phyloP scores from a whole-genome alignment of 2,329 filamentous ascomycete species.

The Cladosporium phlei region DNA sequence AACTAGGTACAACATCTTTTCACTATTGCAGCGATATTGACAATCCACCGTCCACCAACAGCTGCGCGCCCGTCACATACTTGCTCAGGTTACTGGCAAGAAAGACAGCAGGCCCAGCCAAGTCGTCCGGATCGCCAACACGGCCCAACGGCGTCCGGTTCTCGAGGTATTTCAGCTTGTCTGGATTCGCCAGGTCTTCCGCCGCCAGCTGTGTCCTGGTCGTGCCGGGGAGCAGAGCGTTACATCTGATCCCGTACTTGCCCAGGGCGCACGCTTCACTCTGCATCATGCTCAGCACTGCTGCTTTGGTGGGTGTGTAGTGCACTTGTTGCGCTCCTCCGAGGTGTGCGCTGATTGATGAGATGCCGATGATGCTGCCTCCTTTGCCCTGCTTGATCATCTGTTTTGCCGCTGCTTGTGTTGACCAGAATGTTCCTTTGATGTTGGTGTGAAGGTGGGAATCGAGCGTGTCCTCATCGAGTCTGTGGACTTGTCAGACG shows the following conservation, averaged over 20 bases:
- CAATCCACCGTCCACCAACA: constrained; percentile 80
- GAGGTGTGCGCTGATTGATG: constrained; percentile 68
- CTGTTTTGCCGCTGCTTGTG: constrained; percentile 77
- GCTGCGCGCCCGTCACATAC: constrained; percentile 76
- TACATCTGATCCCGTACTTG: constrained; percentile 70
- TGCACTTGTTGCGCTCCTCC: constrained; percentile 76
- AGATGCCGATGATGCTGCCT: constrained; percentile 74
- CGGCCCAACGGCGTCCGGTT: constrained; percentile 72
- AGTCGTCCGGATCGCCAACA: constrained; percentile 64
- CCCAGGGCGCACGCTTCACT: constrained; percentile 75
- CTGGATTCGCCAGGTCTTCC: constrained; percentile 66
- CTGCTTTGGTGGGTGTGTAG: constrained; percentile 86
- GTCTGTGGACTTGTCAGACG: background rate
- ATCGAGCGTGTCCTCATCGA: constrained; percentile 5
- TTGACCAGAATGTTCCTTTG: constrained; percentile 79
- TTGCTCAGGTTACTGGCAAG: constrained; percentile 73
- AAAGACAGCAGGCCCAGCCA: constrained; percentile 81
- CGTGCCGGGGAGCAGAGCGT: constrained; percentile 76
- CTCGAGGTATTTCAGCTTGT: constrained; percentile 74
- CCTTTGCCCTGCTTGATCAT: constrained; percentile 63
- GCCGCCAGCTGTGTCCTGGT: constrained; percentile 82
- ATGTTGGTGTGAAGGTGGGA: constrained; percentile 74
- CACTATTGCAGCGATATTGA: constrained; percentile 85
- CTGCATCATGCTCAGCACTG: constrained; percentile 76
- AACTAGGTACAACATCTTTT: background rate